A percentile compares a stretch with the other conserved stretches of the same genome.
phyloP scores from a whole-genome alignment of 352 stramenopile genomes.

The Phytopythium ostracodes region DNA sequence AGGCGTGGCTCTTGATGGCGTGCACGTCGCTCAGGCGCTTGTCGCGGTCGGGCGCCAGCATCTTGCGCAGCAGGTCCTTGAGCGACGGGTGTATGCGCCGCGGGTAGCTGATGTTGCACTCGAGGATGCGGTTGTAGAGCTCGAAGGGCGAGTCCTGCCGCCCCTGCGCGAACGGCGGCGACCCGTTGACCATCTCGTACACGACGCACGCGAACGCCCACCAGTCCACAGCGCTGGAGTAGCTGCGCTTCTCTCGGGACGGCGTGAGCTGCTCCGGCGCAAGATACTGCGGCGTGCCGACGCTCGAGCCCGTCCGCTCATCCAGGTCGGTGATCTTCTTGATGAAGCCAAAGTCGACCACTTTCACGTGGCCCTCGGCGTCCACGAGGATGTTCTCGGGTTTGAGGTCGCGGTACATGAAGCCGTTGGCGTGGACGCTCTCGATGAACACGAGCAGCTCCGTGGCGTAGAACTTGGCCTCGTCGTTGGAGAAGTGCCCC shows the following conservation, averaged over 20 bases:
- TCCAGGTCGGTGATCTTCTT: conserved; percentile 27
- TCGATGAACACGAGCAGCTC: conserved; percentile 63
- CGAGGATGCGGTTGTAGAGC: conserved; percentile 79
- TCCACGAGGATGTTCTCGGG: conserved; percentile 90
- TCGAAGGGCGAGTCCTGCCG: conserved; percentile 85
- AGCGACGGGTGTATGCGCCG: conserved; percentile 34
- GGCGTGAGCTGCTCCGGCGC: conserved; percentile 70
- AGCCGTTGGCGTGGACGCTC: conserved; percentile 40
- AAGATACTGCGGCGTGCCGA: conserved; percentile 72
- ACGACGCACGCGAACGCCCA: conserved; percentile 79
- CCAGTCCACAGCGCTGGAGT: conserved; percentile 80
- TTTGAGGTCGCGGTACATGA: conserved; percentile 89
- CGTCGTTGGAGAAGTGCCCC: conserved; percentile 50
- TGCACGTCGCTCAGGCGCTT: conserved; percentile 45
- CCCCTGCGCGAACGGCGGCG: conserved; percentile 71
- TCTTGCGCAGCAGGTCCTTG: conserved; percentile 58
- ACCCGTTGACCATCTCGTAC: conserved; percentile 75
- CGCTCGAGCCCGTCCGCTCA: conserved; percentile 47
- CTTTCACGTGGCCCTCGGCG: conserved; percentile 49
- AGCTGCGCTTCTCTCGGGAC: conserved; percentile 46
- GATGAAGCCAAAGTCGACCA: conserved; percentile 71
- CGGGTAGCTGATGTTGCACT: conserved; percentile 52
- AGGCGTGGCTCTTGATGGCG: conserved; percentile 53
- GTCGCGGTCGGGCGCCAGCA: conserved; percentile 53
- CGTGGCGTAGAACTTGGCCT: conserved; percentile 77